Conservation (phyloP, 768 basidiomycete species). For the Termitomyces sp. region DNA sequence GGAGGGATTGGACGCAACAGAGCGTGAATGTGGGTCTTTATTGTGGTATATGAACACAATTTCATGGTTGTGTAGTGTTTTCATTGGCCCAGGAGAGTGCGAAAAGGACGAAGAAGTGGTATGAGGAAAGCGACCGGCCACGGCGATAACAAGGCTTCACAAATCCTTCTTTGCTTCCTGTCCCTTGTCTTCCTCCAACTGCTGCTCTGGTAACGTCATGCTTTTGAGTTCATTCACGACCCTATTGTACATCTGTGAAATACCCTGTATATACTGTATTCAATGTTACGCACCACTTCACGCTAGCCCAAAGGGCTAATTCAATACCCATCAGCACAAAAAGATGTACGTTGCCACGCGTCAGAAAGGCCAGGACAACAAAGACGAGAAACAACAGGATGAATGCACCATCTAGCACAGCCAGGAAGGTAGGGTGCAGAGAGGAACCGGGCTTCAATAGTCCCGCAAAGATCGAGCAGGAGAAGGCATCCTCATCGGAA, state of each 20-base stretch:
- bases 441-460: conserved; percentile 76
- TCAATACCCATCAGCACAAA: conserved; percentile 64
- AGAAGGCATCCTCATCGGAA: conserved; percentile 3
- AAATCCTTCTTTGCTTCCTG: conserved; percentile 28
- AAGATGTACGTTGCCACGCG: conserved; percentile 65
- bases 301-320: conserved; percentile 68
- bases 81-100: conserved; percentile 80
- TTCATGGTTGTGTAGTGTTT: conserved; percentile 58
- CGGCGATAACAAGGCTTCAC: conserved; percentile 36
- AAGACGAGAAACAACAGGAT: conserved; percentile 56
- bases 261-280: conserved; percentile 1
- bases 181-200: conserved; percentile 12
- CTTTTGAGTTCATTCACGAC: conserved; percentile 62
- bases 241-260: conserved; percentile 36
- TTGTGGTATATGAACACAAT: not conserved
- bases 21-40: conserved; percentile 78
- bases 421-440: conserved; percentile 64
- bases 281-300: conserved; percentile 63
- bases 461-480: conserved; percentile 45
- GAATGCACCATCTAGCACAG: conserved; percentile 62
- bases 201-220: conserved; percentile 18
- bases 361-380: conserved; percentile 52
- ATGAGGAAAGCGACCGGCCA: conserved; percentile 64
- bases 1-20: conserved; percentile 90
- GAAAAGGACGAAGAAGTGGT: conserved; percentile 77